Evolutionary conservation across 2,329 filamentous ascomycete species (phyloP).

Genomic region (Ophiognomonia clavigignenti-juglandacearum): DNA sequence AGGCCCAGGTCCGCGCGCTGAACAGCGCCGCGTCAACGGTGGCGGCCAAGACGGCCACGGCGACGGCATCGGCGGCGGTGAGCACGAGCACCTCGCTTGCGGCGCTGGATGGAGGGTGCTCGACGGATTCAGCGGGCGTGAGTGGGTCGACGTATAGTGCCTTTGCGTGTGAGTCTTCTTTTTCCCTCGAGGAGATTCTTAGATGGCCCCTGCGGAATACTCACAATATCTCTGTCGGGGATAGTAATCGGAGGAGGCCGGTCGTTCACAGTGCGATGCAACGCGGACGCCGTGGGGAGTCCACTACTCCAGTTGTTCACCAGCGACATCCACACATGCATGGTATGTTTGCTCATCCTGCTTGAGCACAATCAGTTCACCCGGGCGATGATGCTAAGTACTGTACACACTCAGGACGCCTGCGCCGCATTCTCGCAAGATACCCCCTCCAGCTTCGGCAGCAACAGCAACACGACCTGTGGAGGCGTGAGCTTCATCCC

Average conservation of each 20-base stretch:
- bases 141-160: conserved; percentile 35
- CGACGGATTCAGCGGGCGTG: conserved; percentile 27
- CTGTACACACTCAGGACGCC: conserved; percentile 27
- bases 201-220: too few species aligned
- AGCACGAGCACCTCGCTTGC: conserved; percentile 24
- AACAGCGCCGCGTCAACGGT: conserved; percentile 22
- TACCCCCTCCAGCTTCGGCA: conserved; percentile 22
- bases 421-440: conserved; percentile 36
- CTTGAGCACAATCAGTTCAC: background rate
- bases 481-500: conserved; percentile 37
- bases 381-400: background rate
- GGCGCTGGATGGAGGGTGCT: conserved; percentile 36
- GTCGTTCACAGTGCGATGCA: conserved; percentile 39
- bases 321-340: conserved; percentile 38
- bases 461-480: conserved; percentile 30
- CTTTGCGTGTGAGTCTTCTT: conserved; percentile 27
- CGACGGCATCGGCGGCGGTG: conserved; percentile 13
- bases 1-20: conserved; percentile 26
- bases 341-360: conserved; percentile 19
- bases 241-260: too few species aligned
- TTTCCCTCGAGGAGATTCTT: too few species aligned
- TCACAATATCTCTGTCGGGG: too few species aligned
- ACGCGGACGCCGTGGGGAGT: conserved; percentile 32
- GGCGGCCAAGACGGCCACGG: conserved; percentile 17
- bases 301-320: conserved; percentile 38